phyloP scores from a whole-genome alignment of 192 early-diverging fungal species.

The Coemansia sp. region DNA sequence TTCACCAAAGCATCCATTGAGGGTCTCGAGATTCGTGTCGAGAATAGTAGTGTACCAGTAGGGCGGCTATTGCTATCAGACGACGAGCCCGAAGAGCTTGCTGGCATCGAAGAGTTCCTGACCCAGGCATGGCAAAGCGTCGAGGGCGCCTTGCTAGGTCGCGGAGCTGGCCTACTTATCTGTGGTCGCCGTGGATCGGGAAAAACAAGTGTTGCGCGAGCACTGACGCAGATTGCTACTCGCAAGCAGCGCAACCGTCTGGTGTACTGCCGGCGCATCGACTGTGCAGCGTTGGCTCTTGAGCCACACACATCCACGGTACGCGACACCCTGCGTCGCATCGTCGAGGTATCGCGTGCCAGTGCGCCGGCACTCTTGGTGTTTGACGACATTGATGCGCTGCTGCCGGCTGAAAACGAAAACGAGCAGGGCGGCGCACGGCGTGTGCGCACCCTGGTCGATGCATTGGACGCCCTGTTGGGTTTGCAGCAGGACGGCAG shows the following conservation, averaged over 20 bases:
- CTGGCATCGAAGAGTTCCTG: conserved; percentile 29
- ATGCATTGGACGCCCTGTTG: conserved; percentile 6
- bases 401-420: conserved; percentile 34
- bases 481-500: conserved; percentile 6
- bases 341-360: conserved; percentile 6
- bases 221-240: conserved; percentile 20
- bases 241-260: conserved; percentile 15
- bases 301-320: conserved; percentile 10
- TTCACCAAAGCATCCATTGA: conserved; percentile 4
- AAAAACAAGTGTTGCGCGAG: conserved; percentile 64
- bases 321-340: conserved; percentile 12
- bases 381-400: conserved; percentile 45
- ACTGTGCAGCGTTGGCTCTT: conserved; percentile 22
- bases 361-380: conserved; percentile 35
- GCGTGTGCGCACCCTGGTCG: conserved; percentile 15
- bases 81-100: conserved; percentile 6
- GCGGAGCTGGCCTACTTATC: conserved; percentile 58
- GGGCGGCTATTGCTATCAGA: not conserved
- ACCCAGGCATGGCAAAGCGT: conserved; percentile 26
- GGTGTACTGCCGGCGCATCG: conserved; percentile 21
- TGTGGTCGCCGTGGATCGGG: conserved; percentile 72
- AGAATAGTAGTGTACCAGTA: not conserved
- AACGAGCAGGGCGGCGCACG: conserved; percentile 30
- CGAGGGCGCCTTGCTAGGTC: conserved; percentile 18
- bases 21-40: conserved; percentile 6